Evolutionary conservation across 169 alveolate species (phyloP), one percentile per base, ranked within the genome.

Genomic region (Plasmodium inui): DNA sequence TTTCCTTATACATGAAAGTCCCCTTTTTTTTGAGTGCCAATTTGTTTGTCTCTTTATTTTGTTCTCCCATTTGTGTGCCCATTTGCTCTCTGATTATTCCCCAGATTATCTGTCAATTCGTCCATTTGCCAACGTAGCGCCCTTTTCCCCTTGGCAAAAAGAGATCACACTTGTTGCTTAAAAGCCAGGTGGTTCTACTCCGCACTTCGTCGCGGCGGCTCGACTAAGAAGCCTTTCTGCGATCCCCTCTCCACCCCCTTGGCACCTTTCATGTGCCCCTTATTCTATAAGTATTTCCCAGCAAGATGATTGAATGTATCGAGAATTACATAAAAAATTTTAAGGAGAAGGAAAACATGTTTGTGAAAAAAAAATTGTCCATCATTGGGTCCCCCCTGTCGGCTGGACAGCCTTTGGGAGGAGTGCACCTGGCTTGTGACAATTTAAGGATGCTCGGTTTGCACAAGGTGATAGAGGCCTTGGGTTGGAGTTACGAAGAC

Each of bases 401-500:
- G 10, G 93, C 93, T 39, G 93, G 93, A 8, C 93, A 85, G 22
- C 28, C 93, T 17, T 55, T 85, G n/a, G 85, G 84, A 9, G 93
- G 93, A 3, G 93, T 85, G 19, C 19, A 85, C 19, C 37, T 72
- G 28, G 93, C 93, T 8, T 85, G 93, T 50, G 93, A 85, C 22
- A 50, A 85, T 32, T 85, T 85, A 22, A 85, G 93, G 28, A 73
- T 72, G 67, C 17, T 73, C 17, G 93, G 93, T 30, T 14, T 85
- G 28, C 81, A 85, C 28, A 72, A 85, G 12, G 84, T 85, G 28
- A 85, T 85, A 14, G 28, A 85, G 34, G n/a, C 67, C 4, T 8
- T 85, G 37, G 93, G 93, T 0, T 85, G 93, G 93, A 37, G 34
- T 7, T 85, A 85, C 57, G 85, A 85, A 73, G 93, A 85, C 78